phyloP scores from a whole-genome alignment of 306 rosid genomes.

The Fragaria nilgerrensis region DNA sequence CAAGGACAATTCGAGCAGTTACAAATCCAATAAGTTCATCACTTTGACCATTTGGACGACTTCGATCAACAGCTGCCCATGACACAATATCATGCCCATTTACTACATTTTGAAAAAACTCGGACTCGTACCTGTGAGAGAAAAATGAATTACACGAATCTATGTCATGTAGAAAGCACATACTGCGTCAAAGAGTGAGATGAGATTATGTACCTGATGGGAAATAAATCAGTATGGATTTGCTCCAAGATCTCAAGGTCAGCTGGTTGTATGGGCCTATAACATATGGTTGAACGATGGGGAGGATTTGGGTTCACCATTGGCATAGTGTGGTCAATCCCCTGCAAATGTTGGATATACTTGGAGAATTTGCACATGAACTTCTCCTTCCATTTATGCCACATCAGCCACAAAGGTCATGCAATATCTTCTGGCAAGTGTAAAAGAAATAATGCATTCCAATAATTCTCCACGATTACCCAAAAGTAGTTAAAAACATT shows the following conservation, averaged over 20 bases:
- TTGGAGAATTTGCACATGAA: constrained; percentile 28
- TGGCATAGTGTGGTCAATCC: constrained; percentile 46
- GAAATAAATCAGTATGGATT: constrained; percentile 67
- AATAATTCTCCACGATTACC: constrained; percentile 7
- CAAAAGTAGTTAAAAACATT: not conserved
- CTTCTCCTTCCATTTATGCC: constrained; percentile 59
- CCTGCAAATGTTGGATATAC: constrained; percentile 52
- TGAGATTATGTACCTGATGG: constrained; percentile 59
- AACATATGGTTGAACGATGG: constrained; percentile 45
- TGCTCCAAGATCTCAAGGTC: constrained; percentile 62
- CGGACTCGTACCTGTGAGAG: constrained; percentile 62
- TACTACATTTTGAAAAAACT: constrained; percentile 78
- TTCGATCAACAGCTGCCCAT: constrained; percentile 83
- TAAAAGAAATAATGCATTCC: constrained; percentile 16
- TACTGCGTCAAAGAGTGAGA: constrained; percentile 16
- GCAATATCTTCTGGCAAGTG: constrained; percentile 29
- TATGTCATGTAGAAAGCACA: not conserved
- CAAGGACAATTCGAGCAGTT: constrained; percentile 65
- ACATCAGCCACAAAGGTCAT: constrained; percentile 47
- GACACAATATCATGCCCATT: constrained; percentile 67
- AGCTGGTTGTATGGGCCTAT: constrained; percentile 69
- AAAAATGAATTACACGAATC: constrained; percentile 9
- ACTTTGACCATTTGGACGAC: constrained; percentile 53
- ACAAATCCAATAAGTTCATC: constrained; percentile 83
- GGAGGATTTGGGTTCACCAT: constrained; percentile 59